Base-by-base conservation (phyloP, 2,329 filamentous ascomycete species). In the Ophiostoma sp. region DNA sequence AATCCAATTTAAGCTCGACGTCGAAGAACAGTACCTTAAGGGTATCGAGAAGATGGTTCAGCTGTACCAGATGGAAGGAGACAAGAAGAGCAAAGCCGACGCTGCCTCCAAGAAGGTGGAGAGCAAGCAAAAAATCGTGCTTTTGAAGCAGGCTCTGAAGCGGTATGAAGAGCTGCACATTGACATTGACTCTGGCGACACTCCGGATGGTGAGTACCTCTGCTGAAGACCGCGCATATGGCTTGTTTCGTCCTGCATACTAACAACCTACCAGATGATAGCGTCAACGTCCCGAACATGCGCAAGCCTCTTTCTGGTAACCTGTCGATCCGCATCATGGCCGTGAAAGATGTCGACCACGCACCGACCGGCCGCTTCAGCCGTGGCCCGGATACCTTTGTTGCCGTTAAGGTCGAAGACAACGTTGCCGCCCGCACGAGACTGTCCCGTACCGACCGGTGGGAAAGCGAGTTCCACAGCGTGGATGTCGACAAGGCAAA, bases 1-100 rank as follows among this genome's bases (percentile, higher is more conserved):
- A 82, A 91, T 99, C 76, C 94, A 98, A 83, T 99, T 99, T 86
- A 99, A 99, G 85, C 88, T 99, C 75, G 97, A 96, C 77, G 96
- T 99, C 36, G 96, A 99, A 82, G 97, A 98, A 81, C 96, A 99
- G 83, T 99, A 99, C 83, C 94, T 98, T 77, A 97, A 97, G 80
- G 96, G 96, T 75, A 96, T 99, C 78, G 96, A 99, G 83, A 99
- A 99, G 85, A 98, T 99, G 96, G 93, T 98, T 64, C 94, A 96
- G 81, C 87, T 99, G 48, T 99, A 99, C 81, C 91, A 96, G 80
- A 96, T 98, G 88, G 96, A 98, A 82, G 95, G 96, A 39, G 96
- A 99, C 81, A 91, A 95, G 78, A 98, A 97, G 86, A 98, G 95
- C 84, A 93, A 92, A 81, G 91, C 93, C 73, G 96, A 99, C 82